Conservation (phyloP, 345 rosid genomes). For the Gossypium sturtianum region DNA sequence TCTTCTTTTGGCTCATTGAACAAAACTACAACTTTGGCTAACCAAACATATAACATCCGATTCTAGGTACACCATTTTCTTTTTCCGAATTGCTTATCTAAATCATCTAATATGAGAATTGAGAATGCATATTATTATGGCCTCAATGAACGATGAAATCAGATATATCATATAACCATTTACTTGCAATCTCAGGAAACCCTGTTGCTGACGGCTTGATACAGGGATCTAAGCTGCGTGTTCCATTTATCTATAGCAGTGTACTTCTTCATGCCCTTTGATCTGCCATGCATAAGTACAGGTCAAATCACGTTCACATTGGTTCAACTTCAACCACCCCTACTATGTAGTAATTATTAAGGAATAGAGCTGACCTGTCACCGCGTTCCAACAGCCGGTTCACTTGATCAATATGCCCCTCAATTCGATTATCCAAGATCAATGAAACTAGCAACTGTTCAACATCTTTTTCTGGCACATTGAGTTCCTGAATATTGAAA, state of each 20-base stretch:
- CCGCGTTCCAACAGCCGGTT: constrained; percentile 83
- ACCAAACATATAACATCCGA: neutral
- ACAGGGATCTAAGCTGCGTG: constrained; percentile 78
- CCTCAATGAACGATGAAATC: neutral
- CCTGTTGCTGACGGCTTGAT: constrained; percentile 58
- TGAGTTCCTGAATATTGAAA: constrained; percentile 56
- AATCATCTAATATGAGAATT: neutral
- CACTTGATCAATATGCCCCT: constrained; percentile 96
- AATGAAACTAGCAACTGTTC: constrained; percentile 83
- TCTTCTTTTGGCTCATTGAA: neutral
- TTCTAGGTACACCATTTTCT: neutral
- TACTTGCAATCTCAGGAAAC: constrained; percentile 39
- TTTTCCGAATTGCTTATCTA: neutral
- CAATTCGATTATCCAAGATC: constrained; percentile 83
- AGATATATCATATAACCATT: neutral
- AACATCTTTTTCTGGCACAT: constrained; percentile 90
- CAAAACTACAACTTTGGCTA: neutral
- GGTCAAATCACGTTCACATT: neutral
- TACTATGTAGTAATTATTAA: neutral
- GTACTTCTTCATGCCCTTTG: constrained; percentile 90
- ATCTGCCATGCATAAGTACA: constrained; percentile 33
- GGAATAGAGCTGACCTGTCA: constrained; percentile 42
- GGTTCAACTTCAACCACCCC: neutral
- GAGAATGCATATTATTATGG: neutral
- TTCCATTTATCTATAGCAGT: constrained; percentile 92